Conservation (phyloP, 2,329 filamentous ascomycete genomes). For the Paradendryphiella salina region DNA sequence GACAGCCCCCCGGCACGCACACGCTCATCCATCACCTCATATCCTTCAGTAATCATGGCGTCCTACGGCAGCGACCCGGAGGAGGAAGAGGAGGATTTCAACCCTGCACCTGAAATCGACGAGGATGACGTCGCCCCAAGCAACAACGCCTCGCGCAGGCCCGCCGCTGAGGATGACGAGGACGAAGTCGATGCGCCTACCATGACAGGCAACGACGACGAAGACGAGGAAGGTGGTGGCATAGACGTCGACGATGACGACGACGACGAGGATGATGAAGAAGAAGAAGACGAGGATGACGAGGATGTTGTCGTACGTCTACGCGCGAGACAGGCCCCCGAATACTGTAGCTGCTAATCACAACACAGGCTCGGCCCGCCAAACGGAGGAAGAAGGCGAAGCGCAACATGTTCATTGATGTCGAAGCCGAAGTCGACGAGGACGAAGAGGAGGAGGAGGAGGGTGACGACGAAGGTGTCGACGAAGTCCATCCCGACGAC, state of each 20-base stretch:
- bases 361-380: conserved; percentile 65
- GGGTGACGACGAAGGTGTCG: conserved; percentile 81
- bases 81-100: conserved; percentile 82
- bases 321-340: conserved; percentile 2
- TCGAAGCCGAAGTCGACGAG: conserved; percentile 95
- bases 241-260: conserved; percentile 59
- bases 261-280: conserved; percentile 60
- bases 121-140: conserved; percentile 54
- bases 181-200: conserved; percentile 43
- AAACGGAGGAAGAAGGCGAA: conserved; percentile 76
- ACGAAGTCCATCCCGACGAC: conserved; percentile 89
- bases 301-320: conserved; percentile 48
- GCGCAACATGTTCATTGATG: conserved; percentile 90
- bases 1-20: conserved; percentile 9
- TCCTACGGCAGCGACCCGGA: conserved; percentile 37
- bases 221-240: conserved; percentile 58
- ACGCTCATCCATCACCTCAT: conserved; percentile 11
- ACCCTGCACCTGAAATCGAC: conserved; percentile 74
- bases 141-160: conserved; percentile 30
- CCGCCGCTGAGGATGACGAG: conserved; percentile 44
- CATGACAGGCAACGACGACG: conserved; percentile 46
- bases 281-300: conserved; percentile 66
- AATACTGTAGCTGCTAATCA: conserved; percentile 21
- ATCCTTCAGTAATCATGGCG: conserved; percentile 29
- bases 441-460: conserved; percentile 81